Base-by-base conservation (phyloP, 495 filamentous ascomycete species). In the Niebla homalea region DNA sequence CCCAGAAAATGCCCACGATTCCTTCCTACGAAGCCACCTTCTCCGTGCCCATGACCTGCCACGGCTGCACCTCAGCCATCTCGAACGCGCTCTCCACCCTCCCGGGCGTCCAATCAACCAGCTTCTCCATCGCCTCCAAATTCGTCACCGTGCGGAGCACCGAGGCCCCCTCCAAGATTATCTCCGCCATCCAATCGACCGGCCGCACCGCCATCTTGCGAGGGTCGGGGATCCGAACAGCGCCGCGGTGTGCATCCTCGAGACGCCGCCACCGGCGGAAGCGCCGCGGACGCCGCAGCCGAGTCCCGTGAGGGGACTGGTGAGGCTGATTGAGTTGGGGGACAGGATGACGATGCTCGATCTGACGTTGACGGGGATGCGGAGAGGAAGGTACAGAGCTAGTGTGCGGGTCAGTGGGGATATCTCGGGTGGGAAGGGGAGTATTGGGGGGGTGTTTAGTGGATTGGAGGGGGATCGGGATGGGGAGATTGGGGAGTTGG, bases 181-280 rank as follows among this genome's bases (percentile, higher is more conserved):
- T 95, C 8, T 65, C 79, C 41, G 81, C 89, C 5, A 96, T 98
- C 56, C 83, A 97, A 67, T 70, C 72, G 21, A 96, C 90, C 0
- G 92, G 92, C 43, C 78, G 89, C 32, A 87, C 95, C 74, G 92
- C 92, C 41, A 95, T 98, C 60, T 71, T 98, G 46, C 83, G 92
- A 52, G 92, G 92, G 23, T 88, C 84, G 43, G 92, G 92, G 42
- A 74, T 43, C 78, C 88, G 55, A 80, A 96, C 62, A 85, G 78
- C 62, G 89, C 90, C 20, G 92, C 92, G 32, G 92, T 98, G 32
- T 93, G 87, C 65, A 97, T 98, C 62, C 81, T 97, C 54, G 90
- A 98, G 70, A 94, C 87, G 23, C 90, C 93, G 66, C 74, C 79
- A 45, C 49, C 64, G 40, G 48, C 60, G 37, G 58, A 60, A 6